A percentile compares a stretch with the other conserved stretches of the same genome.
These are phyloP conservation scores for Triticum timopheevii DNA, from an alignment of 176 grass and related monocot genomes.

Conservation along the genomic window DNA sequence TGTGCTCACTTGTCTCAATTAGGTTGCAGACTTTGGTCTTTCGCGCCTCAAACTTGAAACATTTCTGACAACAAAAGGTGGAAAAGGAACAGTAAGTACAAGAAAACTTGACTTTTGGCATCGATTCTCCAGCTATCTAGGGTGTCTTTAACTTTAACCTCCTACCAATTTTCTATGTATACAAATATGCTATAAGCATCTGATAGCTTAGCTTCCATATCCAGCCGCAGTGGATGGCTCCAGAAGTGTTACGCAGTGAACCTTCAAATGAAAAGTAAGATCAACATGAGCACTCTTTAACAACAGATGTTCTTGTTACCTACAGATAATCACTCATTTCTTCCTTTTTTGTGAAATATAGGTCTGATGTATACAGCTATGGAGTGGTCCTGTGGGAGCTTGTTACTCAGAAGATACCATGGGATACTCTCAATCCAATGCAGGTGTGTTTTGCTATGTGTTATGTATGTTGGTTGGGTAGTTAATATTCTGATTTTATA, in stretches of 20 bases:
- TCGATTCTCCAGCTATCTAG: neutral
- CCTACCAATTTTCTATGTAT: constrained; percentile 18
- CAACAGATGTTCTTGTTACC: neutral
- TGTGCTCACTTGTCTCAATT: constrained; percentile 22
- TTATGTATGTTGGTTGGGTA: neutral
- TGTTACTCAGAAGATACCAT: constrained; percentile 87
- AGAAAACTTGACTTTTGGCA: constrained; percentile 8
- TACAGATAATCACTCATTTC: neutral
- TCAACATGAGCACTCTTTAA: neutral
- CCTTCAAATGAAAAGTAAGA: constrained; percentile 91
- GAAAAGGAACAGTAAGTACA: constrained; percentile 92
- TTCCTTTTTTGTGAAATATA: constrained; percentile 47
- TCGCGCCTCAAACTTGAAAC: constrained; percentile 85
- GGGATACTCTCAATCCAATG: constrained; percentile 88
- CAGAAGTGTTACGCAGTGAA: constrained; percentile 89
- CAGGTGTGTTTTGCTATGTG: constrained; percentile 47
- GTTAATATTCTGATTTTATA: neutral
- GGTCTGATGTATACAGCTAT: constrained; percentile 92
- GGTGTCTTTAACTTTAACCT: constrained; percentile 12
- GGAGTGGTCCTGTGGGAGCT: constrained; percentile 96
- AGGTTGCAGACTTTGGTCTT: constrained; percentile 98
- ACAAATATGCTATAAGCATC: constrained; percentile 2
- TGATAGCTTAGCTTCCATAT: constrained; percentile 29
- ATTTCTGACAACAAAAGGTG: constrained; percentile 76
- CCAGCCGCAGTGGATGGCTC: constrained; percentile 99